Evolutionary conservation across 768 basidiomycete species (phyloP).

Genomic region (Rubroboletus satanas): DNA sequence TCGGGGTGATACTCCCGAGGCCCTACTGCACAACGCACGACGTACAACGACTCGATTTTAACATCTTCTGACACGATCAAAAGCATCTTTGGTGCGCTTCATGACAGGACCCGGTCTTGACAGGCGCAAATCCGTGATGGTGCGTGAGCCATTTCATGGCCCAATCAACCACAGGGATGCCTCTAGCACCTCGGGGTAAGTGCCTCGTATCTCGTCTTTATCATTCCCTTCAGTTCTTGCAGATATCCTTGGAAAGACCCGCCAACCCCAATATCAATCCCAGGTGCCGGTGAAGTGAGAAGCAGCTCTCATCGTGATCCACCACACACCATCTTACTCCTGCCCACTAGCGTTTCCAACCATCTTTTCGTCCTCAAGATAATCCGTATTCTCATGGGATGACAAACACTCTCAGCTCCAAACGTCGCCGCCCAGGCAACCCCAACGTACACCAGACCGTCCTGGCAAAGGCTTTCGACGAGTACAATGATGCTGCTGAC

Average conservation of each 20-base stretch:
- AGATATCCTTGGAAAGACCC: constrained; percentile 15
- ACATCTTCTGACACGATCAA: constrained; percentile 13
- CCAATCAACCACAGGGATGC: constrained; percentile 31
- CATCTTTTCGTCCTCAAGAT: constrained; percentile 1
- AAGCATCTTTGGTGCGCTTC: constrained; percentile 3
- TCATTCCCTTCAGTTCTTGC: constrained; percentile 5
- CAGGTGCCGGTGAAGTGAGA: constrained; percentile 16
- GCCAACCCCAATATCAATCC: constrained; percentile 23
- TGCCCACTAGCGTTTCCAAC: constrained; percentile 7
- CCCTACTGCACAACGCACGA: background rate
- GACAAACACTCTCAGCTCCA: background rate
- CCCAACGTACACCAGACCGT: constrained; percentile 22
- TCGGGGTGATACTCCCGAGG: background rate
- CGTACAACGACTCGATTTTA: background rate
- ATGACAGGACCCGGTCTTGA: constrained; percentile 9
- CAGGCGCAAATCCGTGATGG: constrained; percentile 9
- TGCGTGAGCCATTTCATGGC: constrained; percentile 7
- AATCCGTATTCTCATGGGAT: constrained; percentile 9
- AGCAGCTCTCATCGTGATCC: background rate
- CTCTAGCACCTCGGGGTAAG: constrained; percentile 21
- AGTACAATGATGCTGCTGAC: background rate
- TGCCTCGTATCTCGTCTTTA: background rate
- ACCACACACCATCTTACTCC: constrained; percentile 3
- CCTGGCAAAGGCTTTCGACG: constrained; percentile 7
- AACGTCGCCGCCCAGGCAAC: constrained; percentile 13